Conservation (phyloP, 257 asterid genomes). For the Ilex aquifolium region DNA sequence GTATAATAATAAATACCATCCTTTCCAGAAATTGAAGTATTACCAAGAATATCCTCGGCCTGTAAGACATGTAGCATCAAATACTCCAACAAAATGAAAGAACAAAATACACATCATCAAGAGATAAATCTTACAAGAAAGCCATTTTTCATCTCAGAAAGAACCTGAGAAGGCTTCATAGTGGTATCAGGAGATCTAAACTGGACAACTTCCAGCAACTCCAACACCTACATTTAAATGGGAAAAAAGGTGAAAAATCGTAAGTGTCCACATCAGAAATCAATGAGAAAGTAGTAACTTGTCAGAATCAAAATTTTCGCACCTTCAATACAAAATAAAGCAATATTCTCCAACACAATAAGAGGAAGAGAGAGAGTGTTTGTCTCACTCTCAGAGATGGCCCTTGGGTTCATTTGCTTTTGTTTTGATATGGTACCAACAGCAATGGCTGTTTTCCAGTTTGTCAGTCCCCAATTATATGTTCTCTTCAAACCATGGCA, state of each 20-base stretch:
- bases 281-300: too few species aligned
- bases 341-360: too few species aligned
- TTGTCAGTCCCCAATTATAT: too few species aligned
- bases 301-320: too few species aligned
- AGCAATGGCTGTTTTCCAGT: too few species aligned
- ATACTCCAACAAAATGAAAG: constrained; percentile 1
- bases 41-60: constrained; percentile 84
- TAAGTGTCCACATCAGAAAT: too few species aligned
- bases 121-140: constrained; percentile 54
- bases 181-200: constrained; percentile 72
- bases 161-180: constrained; percentile 61
- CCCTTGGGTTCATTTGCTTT: too few species aligned
- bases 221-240: constrained; percentile 49
- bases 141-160: constrained; percentile 57
- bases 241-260: constrained; percentile 1
- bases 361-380: too few species aligned
- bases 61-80: constrained; percentile 23
- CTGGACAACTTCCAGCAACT: constrained; percentile 78
- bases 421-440: too few species aligned
- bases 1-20: constrained; percentile 73
- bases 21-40: constrained; percentile 49
- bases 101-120: constrained; percentile 9
- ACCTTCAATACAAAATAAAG: too few species aligned
- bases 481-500: too few species aligned
- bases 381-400: too few species aligned